These are phyloP conservation scores for Sclerotiophoma versabilis DNA, from an alignment of 2,329 filamentous ascomycete genomes.

Conservation along the genomic window DNA sequence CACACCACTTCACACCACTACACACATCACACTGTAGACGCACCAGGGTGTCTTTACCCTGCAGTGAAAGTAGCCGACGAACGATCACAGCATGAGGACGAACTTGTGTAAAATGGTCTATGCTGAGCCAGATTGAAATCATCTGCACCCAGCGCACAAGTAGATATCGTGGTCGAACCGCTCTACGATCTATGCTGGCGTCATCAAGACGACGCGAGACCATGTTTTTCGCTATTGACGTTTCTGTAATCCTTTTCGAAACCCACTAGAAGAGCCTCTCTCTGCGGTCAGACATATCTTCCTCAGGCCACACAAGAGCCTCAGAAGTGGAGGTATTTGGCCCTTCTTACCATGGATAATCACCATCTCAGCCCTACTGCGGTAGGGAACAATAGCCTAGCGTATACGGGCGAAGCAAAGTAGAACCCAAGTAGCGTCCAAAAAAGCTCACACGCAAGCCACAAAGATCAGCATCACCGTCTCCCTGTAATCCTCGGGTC, in stretches of 20 bases:
- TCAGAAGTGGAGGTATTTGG: not conserved
- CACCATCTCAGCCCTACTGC: slow-evolving; percentile 2
- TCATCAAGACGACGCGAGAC: not conserved
- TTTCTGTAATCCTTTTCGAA: not conserved
- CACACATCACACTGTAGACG: not conserved
- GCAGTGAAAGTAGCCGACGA: not conserved
- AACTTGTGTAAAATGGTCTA: not conserved
- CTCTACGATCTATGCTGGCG: not conserved
- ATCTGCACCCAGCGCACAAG: too few species aligned
- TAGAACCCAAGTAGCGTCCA: not conserved
- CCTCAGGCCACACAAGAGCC: not conserved
- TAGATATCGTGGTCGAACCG: not conserved
- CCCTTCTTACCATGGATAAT: not conserved
- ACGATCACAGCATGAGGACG: not conserved
- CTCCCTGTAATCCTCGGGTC: slow-evolving; percentile 14
- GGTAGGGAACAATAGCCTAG: not conserved
- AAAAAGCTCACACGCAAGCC: not conserved
- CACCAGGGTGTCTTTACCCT: not conserved
- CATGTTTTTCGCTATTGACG: not conserved
- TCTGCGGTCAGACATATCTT: not conserved
- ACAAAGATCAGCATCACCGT: not conserved
- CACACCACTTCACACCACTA: too few species aligned
- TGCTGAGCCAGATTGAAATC: too few species aligned
- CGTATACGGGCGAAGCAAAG: too few species aligned
- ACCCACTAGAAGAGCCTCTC: not conserved